A percentile compares a stretch with the other conserved stretches of the same genome.
Evolutionary conservation across 2,329 filamentous ascomycete species (phyloP).

Genomic region (Ophiostoma sp.): DNA sequence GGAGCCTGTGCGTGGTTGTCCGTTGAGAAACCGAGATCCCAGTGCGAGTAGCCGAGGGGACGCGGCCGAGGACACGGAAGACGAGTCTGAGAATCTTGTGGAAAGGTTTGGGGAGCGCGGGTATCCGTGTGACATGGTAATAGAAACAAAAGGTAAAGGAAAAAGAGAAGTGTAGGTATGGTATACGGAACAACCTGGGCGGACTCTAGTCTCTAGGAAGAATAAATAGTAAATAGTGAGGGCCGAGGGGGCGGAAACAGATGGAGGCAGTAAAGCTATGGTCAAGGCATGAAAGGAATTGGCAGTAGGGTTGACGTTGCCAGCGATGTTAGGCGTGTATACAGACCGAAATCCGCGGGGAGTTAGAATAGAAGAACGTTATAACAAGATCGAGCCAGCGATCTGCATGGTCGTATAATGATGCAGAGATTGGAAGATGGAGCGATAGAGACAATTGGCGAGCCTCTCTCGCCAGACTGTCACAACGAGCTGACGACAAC

Average conservation of each 20-base stretch:
- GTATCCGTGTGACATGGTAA: conserved; percentile 53
- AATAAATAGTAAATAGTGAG: background rate
- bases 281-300: background rate
- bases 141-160: background rate
- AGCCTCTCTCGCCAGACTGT: background rate
- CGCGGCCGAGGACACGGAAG: conserved; percentile 57
- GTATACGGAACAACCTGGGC: background rate
- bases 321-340: background rate
- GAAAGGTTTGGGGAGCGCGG: conserved; percentile 58
- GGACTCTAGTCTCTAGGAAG: background rate
- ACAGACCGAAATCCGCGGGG: background rate
- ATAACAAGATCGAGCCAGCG: background rate
- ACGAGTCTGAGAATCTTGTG: conserved; percentile 59
- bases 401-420: background rate
- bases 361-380: background rate
- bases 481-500: background rate
- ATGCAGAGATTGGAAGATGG: background rate
- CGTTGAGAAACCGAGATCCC: conserved; percentile 10
- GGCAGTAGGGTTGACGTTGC: background rate
- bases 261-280: background rate
- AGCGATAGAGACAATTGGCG: background rate
- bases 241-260: background rate
- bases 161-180: background rate
- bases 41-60: conserved; percentile 48
- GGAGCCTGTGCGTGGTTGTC: conserved; percentile 16